phyloP scores from a whole-genome alignment of 495 filamentous ascomycete species.

The Annulohypoxylon moriforme region DNA sequence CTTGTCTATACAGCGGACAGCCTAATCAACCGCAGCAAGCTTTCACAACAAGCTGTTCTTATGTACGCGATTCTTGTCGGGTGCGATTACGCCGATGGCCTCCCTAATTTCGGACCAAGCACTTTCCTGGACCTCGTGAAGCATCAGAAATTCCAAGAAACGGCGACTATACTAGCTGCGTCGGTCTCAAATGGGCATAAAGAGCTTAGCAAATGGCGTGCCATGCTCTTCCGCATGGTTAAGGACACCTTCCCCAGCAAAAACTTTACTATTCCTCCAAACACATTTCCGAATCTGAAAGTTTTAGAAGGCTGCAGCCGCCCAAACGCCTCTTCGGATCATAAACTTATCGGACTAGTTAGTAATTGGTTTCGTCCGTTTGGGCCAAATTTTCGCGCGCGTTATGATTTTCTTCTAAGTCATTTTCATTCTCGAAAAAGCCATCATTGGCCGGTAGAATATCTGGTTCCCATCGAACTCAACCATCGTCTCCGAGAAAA shows the following conservation, averaged over 20 bases:
- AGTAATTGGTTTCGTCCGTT: constrained; percentile 35
- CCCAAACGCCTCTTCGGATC: constrained; percentile 30
- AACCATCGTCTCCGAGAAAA: constrained; percentile 36
- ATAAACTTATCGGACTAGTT: constrained; percentile 12
- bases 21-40: constrained; percentile 15
- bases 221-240: constrained; percentile 27
- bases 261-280: constrained; percentile 17
- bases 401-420: constrained; percentile 28
- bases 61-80: constrained; percentile 41
- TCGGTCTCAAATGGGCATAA: constrained; percentile 13
- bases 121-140: constrained; percentile 27
- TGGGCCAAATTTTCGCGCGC: constrained; percentile 20
- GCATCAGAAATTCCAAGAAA: constrained; percentile 26
- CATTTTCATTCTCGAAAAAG: constrained; percentile 35
- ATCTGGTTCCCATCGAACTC: constrained; percentile 35
- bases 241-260: constrained; percentile 15
- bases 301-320: constrained; percentile 6
- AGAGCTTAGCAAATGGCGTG: constrained; percentile 35
- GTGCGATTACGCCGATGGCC: constrained; percentile 30
- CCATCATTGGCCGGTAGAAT: constrained; percentile 22
- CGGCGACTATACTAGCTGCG: constrained; percentile 17
- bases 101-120: constrained; percentile 15
- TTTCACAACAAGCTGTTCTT: constrained; percentile 32
- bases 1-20: constrained; percentile 29
- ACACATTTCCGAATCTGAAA: constrained; percentile 22